Base-by-base conservation (phyloP, 108 stramenopile species). In the Cyclotella cryptica region DNA sequence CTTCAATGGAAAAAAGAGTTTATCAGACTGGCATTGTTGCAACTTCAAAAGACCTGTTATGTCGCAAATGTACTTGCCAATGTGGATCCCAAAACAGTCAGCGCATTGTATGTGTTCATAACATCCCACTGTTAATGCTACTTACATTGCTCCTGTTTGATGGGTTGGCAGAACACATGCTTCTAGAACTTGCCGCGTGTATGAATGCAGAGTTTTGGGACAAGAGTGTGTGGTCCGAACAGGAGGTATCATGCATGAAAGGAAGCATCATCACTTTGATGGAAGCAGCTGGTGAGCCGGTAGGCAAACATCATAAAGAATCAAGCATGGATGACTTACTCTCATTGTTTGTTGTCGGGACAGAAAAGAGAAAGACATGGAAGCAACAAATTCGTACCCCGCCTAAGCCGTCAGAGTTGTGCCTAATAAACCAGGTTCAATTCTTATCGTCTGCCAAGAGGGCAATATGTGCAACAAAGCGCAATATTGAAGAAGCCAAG, bases 61-160 rank as follows among this genome's bases (percentile, higher is more conserved):
- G 74, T 55, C 65, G 74, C 63, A 74, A 74, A 52, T 74, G 74
- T 49, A 61, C 74, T 17, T 74, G 74, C 51, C 63, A 74, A 22
- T 74, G 74, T 66, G 74, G 74, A 15, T 60, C 59, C 18, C 63
- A 74, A 35, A 28, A 24, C 13, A 57, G 53, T 3, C 49, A 64
- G 22, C 26, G 44, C 43, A 58, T n/a, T n/a, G 61, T 40, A 61
- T 27, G 35, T 35, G 35, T 35, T 35, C 35, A 35, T 6, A 35
- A 35, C 11, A 28, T 65, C 7, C 39, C 53, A 26, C 0, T 74
- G 26, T 15, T 65, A n/a, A 64, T 54, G 21, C 14, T 74, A 6
- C 29, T 74, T 10, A 54, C 47, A 0, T 40, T 45, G 30, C 51
- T 74, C 2, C 19, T 65, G 12, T 42, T 65, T n/a, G 74, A 74